A percentile compares a stretch with the other conserved stretches of the same genome.
These are phyloP conservation scores for Candida corydali DNA, from an alignment of 805 yeast genomes.

Conservation along the genomic window DNA sequence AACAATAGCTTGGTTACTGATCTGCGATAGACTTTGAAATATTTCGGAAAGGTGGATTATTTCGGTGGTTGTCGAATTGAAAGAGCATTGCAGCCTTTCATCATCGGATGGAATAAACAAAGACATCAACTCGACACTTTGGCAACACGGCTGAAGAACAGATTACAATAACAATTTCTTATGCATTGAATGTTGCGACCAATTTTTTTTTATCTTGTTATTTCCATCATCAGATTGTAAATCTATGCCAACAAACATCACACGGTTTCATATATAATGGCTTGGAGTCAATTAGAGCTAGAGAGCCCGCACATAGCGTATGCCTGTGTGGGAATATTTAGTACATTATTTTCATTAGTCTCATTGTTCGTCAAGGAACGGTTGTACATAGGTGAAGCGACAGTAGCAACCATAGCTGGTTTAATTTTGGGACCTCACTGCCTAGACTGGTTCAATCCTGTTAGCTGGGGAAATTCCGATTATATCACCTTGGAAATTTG, in stretches of 20 bases:
- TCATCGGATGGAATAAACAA: slow-evolving; percentile 5
- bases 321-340: slow-evolving; percentile 81
- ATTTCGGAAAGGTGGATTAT: slow-evolving; percentile 36
- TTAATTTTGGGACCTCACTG: slow-evolving; percentile 86
- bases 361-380: slow-evolving; percentile 81
- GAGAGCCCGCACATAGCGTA: slow-evolving; percentile 80
- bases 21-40: slow-evolving; percentile 26
- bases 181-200: too few species aligned
- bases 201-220: too few species aligned
- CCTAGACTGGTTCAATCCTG: slow-evolving; percentile 77
- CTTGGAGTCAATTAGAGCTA: slow-evolving; percentile 19
- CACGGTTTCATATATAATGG: too few species aligned
- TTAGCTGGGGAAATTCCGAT: slow-evolving; percentile 82
- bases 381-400: slow-evolving; percentile 86
- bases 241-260: too few species aligned
- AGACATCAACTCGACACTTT: neutral
- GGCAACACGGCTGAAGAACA: too few species aligned
- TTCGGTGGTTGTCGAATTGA: slow-evolving; percentile 35
- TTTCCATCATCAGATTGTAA: too few species aligned
- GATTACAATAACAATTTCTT: too few species aligned
- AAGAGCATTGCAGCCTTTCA: slow-evolving; percentile 9
- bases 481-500: slow-evolving; percentile 78
- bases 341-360: slow-evolving; percentile 72
- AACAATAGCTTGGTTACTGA: slow-evolving; percentile 32
- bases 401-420: slow-evolving; percentile 83